Evolutionary conservation across 2,329 filamentous ascomycete species (phyloP).

Genomic region (Fusarium sacchari): DNA sequence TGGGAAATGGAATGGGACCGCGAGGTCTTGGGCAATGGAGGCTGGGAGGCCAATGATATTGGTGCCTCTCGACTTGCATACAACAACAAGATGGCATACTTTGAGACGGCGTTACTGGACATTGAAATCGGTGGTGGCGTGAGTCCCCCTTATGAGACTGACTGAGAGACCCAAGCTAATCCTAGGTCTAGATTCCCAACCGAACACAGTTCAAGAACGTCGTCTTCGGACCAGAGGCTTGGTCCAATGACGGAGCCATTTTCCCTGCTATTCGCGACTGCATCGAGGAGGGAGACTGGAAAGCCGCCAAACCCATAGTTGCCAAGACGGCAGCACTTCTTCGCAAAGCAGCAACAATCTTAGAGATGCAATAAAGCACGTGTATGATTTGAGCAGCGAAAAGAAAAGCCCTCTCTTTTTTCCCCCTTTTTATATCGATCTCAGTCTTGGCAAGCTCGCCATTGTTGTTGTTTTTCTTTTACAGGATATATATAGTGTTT

Average conservation of each 20-base stretch:
- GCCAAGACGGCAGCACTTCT: conserved; percentile 77
- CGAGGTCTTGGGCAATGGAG: conserved; percentile 74
- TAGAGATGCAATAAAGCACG: conserved; percentile 42
- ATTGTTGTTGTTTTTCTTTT: conserved; percentile 27
- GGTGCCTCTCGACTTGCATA: conserved; percentile 76
- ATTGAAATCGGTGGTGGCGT: conserved; percentile 76
- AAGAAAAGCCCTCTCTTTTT: conserved; percentile 7
- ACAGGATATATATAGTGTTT: conserved; percentile 31
- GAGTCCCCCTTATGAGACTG: conserved; percentile 55
- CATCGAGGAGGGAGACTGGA: conserved; percentile 77
- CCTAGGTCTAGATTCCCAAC: conserved; percentile 73
- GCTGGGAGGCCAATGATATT: conserved; percentile 78
- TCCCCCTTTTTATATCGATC: conserved; percentile 12
- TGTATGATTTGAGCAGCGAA: conserved; percentile 33
- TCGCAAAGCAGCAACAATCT: conserved; percentile 61
- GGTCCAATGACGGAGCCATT: conserved; percentile 61
- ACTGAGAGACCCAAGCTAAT: conserved; percentile 15
- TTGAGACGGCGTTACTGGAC: conserved; percentile 87
- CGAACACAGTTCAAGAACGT: conserved; percentile 95
- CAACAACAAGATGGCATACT: conserved; percentile 81
- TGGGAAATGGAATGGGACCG: conserved; percentile 85
- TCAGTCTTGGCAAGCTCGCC: conserved; percentile 26
- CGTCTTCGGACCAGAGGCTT: conserved; percentile 84
- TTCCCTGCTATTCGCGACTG: conserved; percentile 85
- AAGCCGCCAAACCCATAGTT: conserved; percentile 72